Evolutionary conservation across 192 early-diverging fungal species (phyloP).

Genomic region (Coemansia guatemalensis): DNA sequence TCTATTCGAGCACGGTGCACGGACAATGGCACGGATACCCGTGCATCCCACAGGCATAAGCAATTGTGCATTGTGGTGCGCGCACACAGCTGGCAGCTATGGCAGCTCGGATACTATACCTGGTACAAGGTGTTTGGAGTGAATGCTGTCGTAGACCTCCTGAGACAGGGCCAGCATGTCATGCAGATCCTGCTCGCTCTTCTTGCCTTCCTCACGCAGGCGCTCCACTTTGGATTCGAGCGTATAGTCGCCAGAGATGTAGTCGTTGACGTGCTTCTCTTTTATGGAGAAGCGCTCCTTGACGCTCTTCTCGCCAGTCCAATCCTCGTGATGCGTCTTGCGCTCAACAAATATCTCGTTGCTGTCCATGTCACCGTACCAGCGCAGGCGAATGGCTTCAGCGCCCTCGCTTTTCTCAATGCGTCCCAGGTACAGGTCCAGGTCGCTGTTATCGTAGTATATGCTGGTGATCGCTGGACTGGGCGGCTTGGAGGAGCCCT

Average conservation of each 20-base stretch:
- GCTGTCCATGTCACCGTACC: constrained; percentile 90
- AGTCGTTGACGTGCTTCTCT: constrained; percentile 89
- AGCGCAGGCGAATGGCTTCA: constrained; percentile 86
- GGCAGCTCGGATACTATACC: constrained; percentile 22
- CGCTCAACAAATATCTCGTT: constrained; percentile 95
- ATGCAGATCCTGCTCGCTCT: constrained; percentile 73
- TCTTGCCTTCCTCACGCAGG: constrained; percentile 68
- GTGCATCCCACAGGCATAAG: neutral
- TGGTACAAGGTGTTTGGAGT: constrained; percentile 64
- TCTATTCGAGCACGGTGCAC: too few relatives aligned
- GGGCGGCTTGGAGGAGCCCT: constrained; percentile 62
- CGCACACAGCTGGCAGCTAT: neutral
- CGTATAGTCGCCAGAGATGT: constrained; percentile 73
- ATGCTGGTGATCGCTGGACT: constrained; percentile 91
- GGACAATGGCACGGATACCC: too few relatives aligned
- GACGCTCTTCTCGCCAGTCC: constrained; percentile 85
- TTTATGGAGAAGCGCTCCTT: constrained; percentile 92
- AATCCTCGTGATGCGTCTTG: constrained; percentile 95
- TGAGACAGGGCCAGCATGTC: constrained; percentile 66
- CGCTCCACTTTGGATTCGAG: constrained; percentile 75
- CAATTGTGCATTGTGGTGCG: neutral
- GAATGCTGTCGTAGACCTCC: constrained; percentile 71
- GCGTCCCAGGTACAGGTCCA: constrained; percentile 87
- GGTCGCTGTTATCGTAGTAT: constrained; percentile 88
- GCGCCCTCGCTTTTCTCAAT: constrained; percentile 88